Conservation (phyloP, 805 yeast genomes). For the Kodamaea hsintzibuensis region DNA sequence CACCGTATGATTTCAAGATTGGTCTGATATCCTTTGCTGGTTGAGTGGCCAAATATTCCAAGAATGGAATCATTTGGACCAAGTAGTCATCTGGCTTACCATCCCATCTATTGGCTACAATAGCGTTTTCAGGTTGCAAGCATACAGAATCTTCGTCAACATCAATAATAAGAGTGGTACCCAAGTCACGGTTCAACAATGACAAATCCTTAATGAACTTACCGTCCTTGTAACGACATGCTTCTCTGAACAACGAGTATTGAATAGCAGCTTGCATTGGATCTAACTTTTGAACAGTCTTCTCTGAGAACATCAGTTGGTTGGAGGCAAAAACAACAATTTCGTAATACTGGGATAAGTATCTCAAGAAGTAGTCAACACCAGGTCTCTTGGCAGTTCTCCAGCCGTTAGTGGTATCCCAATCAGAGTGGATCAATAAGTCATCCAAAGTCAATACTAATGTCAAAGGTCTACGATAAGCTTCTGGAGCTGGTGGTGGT, state of each 20-base stretch:
- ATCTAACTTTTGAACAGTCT: slow-evolving; percentile 82
- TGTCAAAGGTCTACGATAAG: slow-evolving; percentile 89
- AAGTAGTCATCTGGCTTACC: slow-evolving; percentile 83
- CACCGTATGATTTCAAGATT: slow-evolving; percentile 69
- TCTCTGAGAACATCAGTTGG: slow-evolving; percentile 82
- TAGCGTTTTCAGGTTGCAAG: slow-evolving; percentile 93
- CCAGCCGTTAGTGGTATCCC: slow-evolving; percentile 95
- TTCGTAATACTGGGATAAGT: slow-evolving; percentile 93
- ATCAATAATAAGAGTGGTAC: slow-evolving; percentile 79
- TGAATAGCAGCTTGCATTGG: slow-evolving; percentile 89
- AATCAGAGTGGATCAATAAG: slow-evolving; percentile 82
- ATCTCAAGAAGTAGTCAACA: slow-evolving; percentile 92
- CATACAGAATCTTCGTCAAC: slow-evolving; percentile 69
- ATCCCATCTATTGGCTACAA: slow-evolving; percentile 80
- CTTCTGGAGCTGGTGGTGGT: slow-evolving; percentile 91
- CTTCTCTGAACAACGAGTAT: slow-evolving; percentile 87
- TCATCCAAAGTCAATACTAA: slow-evolving; percentile 89
- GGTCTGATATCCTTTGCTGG: slow-evolving; percentile 87
- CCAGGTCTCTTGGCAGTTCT: slow-evolving; percentile 99
- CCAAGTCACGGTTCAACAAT: slow-evolving; percentile 86
- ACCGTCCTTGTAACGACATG: slow-evolving; percentile 87
- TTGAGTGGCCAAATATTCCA: slow-evolving; percentile 93
- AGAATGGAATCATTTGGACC: slow-evolving; percentile 81
- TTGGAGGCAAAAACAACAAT: slow-evolving; percentile 87
- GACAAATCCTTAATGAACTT: slow-evolving; percentile 86